Conservation (phyloP, 2,329 filamentous ascomycete genomes). For the Fusarium sp. region DNA sequence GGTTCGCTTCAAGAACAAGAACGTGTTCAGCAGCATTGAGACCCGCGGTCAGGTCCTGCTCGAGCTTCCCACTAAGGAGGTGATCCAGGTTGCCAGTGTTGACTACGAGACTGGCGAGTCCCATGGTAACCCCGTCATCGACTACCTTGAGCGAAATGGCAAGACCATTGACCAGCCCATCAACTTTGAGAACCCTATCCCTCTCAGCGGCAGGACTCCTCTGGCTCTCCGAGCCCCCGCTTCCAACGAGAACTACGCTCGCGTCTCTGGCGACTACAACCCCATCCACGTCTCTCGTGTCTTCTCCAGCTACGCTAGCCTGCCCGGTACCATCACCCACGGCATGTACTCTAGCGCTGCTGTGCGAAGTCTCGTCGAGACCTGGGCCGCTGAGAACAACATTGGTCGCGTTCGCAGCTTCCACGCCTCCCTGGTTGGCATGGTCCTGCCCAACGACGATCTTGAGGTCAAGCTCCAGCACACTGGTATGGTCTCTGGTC, state of each 20-base stretch:
- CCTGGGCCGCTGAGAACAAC: conserved; percentile 99
- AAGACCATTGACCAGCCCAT: conserved; percentile 95
- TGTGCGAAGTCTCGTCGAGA: conserved; percentile 95
- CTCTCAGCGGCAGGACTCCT: conserved; percentile 90
- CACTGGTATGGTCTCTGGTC: conserved; percentile 95
- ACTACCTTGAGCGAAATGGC: conserved; percentile 93
- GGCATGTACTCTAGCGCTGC: conserved; percentile 99
- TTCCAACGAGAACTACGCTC: conserved; percentile 97
- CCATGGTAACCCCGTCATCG: conserved; percentile 95
- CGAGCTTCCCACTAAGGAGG: conserved; percentile 95
- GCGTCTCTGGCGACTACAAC: conserved; percentile 98
- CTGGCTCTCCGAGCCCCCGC: conserved; percentile 90
- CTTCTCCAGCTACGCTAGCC: conserved; percentile 94
- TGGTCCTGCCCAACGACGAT: conserved; percentile 97
- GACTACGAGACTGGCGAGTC: conserved; percentile 93
- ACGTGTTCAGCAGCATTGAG: conserved; percentile 89
- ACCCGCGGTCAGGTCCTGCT: conserved; percentile 93
- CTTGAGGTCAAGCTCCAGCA: conserved; percentile 96
- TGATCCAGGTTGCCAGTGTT: conserved; percentile 96
- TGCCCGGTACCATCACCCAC: conserved; percentile 97
- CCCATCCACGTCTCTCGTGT: conserved; percentile 98
- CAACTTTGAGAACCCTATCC: conserved; percentile 97
- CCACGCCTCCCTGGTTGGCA: conserved; percentile 95
- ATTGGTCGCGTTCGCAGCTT: conserved; percentile 97
- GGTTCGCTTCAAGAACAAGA: conserved; percentile 94